phyloP scores from a whole-genome alignment of 1,139 yeast genomes.

The Blastobotrys aristatus region DNA sequence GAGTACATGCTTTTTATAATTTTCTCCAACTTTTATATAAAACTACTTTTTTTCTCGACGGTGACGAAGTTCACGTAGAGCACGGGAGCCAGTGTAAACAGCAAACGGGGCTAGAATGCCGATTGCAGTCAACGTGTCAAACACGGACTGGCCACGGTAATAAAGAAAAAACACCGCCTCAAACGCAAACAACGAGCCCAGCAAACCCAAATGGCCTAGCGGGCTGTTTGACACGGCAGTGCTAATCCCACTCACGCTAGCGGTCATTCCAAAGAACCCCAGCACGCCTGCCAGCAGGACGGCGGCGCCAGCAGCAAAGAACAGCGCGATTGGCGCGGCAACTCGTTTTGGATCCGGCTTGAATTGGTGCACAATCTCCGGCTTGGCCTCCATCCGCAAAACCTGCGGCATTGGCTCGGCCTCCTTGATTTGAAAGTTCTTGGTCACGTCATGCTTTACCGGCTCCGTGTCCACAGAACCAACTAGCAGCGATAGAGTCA shows the following conservation, averaged over 20 bases:
- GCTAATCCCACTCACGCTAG: conserved; percentile 20
- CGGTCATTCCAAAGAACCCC: conserved; percentile 22
- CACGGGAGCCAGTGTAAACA: conserved; percentile 64
- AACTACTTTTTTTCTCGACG: background rate
- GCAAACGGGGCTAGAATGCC: conserved; percentile 52
- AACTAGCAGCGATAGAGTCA: conserved; percentile 24
- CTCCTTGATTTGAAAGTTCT: conserved; percentile 17
- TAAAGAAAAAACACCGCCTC: conserved; percentile 64
- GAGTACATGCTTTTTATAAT: too few species aligned
- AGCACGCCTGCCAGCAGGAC: conserved; percentile 33
- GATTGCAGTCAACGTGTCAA: conserved; percentile 55
- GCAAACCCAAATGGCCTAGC: conserved; percentile 41
- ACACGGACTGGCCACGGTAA: conserved; percentile 66
- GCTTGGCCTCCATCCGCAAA: conserved; percentile 39
- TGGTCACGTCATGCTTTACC: conserved; percentile 14
- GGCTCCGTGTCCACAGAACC: conserved; percentile 26
- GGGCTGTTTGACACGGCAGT: conserved; percentile 34
- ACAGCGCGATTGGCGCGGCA: conserved; percentile 48
- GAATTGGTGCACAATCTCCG: conserved; percentile 71
- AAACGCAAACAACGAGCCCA: conserved; percentile 50
- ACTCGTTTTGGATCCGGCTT: conserved; percentile 52
- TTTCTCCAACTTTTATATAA: too few species aligned
- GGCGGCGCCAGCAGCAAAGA: conserved; percentile 46
- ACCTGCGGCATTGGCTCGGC: conserved; percentile 17
- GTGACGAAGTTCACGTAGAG: conserved; percentile 37